A percentile compares a stretch with the other conserved stretches of the same genome.
phyloP scores from a whole-genome alignment of 805 yeast species.

The Candida caryicola region DNA sequence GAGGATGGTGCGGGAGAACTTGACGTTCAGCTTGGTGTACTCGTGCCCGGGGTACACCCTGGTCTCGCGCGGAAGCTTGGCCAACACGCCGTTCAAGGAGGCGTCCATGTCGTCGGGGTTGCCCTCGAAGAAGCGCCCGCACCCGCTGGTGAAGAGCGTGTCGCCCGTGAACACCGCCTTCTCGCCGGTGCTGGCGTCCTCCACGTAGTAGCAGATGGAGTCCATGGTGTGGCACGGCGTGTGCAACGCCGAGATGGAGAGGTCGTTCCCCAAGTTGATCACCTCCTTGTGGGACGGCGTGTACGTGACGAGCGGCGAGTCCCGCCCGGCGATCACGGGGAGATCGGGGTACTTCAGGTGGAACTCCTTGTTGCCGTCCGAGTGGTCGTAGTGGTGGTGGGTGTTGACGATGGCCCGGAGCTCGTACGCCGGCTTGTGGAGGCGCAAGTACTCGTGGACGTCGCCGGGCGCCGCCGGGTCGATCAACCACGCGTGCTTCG shows the following conservation, averaged over 20 bases:
- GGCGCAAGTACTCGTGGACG: slow-evolving; percentile 40
- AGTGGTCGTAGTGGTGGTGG: slow-evolving; percentile 94
- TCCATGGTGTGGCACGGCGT: slow-evolving; percentile 99
- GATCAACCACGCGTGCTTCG: slow-evolving; percentile 73
- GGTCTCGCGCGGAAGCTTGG: slow-evolving; percentile 64
- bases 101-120: slow-evolving; percentile 73
- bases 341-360: slow-evolving; percentile 43
- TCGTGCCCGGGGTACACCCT: slow-evolving; percentile 93
- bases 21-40: slow-evolving; percentile 79
- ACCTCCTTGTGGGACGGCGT: slow-evolving; percentile 67
- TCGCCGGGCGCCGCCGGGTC: slow-evolving; percentile 92
- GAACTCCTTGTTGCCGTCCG: slow-evolving; percentile 72
- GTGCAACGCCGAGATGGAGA: slow-evolving; percentile 76
- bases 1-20: slow-evolving; percentile 68
- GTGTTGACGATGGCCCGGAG: slow-evolving; percentile 84
- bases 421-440: slow-evolving; percentile 42
- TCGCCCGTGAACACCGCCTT: slow-evolving; percentile 92
- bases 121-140: slow-evolving; percentile 97
- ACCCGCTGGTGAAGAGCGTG: slow-evolving; percentile 89
- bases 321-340: slow-evolving; percentile 81
- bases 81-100: slow-evolving; percentile 60
- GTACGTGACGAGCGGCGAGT: slow-evolving; percentile 67
- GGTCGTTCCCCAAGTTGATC: slow-evolving; percentile 58
- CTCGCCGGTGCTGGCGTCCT: slow-evolving; percentile 61
- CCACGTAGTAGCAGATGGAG: slow-evolving; percentile 81